Percentiles rank a stretch among this genome's conserved stretches.
These are phyloP conservation scores for Boeremia lycopersici DNA, from an alignment of 2,329 filamentous ascomycete genomes.

Conservation along the genomic window DNA sequence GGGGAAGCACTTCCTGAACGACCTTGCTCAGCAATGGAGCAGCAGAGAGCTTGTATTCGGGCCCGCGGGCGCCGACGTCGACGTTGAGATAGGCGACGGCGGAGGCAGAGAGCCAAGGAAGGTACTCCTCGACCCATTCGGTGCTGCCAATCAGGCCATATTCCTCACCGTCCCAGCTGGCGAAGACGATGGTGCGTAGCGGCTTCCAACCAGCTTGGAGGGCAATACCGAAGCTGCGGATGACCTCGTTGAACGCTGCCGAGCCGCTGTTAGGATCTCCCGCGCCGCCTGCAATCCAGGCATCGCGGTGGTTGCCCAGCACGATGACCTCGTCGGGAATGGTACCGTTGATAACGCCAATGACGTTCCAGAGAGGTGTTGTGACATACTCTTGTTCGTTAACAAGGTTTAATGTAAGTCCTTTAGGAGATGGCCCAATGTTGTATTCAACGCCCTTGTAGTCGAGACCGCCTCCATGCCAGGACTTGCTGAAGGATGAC, in stretches of 20 bases:
- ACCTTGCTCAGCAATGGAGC: slow-evolving; percentile 78
- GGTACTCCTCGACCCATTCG: slow-evolving; percentile 90
- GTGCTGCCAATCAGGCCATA: slow-evolving; percentile 86
- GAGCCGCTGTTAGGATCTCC: slow-evolving; percentile 84
- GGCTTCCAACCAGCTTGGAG: slow-evolving; percentile 80
- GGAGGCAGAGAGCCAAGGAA: slow-evolving; percentile 76
- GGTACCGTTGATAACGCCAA: slow-evolving; percentile 88
- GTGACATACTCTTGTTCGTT: slow-evolving; percentile 58
- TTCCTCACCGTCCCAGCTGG: slow-evolving; percentile 72
- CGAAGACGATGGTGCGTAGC: slow-evolving; percentile 87
- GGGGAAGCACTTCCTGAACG: slow-evolving; percentile 48
- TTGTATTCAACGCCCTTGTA: slow-evolving; percentile 85
- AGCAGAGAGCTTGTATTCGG: slow-evolving; percentile 67
- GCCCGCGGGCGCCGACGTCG: slow-evolving; percentile 73
- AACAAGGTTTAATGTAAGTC: slow-evolving; percentile 60
- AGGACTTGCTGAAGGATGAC: slow-evolving; percentile 72
- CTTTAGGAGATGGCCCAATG: slow-evolving; percentile 78
- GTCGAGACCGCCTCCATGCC: slow-evolving; percentile 74
- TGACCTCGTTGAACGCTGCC: slow-evolving; percentile 77
- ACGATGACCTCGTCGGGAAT: slow-evolving; percentile 85
- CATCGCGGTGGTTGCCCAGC: slow-evolving; percentile 89
- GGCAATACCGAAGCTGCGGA: slow-evolving; percentile 75
- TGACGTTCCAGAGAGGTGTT: slow-evolving; percentile 71
- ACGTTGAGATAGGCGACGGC: slow-evolving; percentile 87
- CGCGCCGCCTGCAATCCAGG: slow-evolving; percentile 86